phyloP scores from a whole-genome alignment of 495 filamentous ascomycete genomes.

The Collariella sp. region DNA sequence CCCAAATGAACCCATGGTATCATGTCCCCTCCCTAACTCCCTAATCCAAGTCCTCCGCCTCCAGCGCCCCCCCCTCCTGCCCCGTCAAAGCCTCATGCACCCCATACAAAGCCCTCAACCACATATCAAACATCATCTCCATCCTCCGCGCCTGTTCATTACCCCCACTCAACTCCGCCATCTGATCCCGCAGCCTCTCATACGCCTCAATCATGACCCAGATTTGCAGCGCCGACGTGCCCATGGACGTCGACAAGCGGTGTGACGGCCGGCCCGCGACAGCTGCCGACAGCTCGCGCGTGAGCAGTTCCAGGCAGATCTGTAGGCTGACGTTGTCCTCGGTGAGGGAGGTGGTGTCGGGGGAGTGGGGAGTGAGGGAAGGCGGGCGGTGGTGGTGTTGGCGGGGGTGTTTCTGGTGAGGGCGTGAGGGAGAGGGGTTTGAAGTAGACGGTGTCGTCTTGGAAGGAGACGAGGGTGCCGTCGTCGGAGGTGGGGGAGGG shows the following conservation, averaged over 20 bases:
- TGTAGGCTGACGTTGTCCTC: constrained; percentile 29
- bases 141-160: constrained; percentile 18
- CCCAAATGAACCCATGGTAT: neutral
- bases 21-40: neutral
- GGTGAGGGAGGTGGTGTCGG: neutral
- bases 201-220: constrained; percentile 47
- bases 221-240: constrained; percentile 49
- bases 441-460: constrained; percentile 35
- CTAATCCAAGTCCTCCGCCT: constrained; percentile 19
- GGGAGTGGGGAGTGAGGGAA: too few relatives aligned
- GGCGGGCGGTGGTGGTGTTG: neutral
- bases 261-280: constrained; percentile 15
- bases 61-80: constrained; percentile 4
- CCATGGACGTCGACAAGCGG: constrained; percentile 11
- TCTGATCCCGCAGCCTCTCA: constrained; percentile 34
- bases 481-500: constrained; percentile 34
- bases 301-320: constrained; percentile 36
- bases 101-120: constrained; percentile 35
- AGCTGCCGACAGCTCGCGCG: constrained; percentile 34
- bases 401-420: constrained; percentile 17
- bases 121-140: constrained; percentile 34
- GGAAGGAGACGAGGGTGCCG: constrained; percentile 36
- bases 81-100: constrained; percentile 29
- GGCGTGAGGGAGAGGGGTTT: constrained; percentile 32
- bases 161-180: constrained; percentile 18